Conservation (phyloP, 2,329 filamentous ascomycete species). For the Zymoseptoria crescenta region DNA sequence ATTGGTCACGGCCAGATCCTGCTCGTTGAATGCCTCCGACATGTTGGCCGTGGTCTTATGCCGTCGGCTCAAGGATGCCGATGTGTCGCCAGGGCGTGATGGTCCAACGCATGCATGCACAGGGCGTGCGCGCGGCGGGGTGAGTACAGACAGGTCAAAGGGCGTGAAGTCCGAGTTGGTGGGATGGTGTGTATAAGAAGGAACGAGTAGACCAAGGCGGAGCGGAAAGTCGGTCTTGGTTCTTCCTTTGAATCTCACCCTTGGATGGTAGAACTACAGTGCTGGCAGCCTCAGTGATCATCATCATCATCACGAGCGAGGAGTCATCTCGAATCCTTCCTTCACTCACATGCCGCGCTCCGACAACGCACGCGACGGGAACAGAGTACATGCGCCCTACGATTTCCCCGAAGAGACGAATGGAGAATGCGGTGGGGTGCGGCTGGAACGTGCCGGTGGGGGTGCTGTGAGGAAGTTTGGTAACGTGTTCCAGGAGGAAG, state of each 20-base stretch:
- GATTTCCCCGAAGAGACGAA: background rate
- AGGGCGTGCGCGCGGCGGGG: background rate
- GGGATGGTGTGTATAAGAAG: background rate
- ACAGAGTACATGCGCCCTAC: background rate
- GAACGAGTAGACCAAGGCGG: too few species aligned
- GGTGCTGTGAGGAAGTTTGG: too few species aligned
- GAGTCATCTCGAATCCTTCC: background rate
- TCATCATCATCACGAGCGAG: too few species aligned
- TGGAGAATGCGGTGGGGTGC: background rate
- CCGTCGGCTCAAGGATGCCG: constrained; percentile 1
- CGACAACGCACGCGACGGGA: background rate
- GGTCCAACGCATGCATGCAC: background rate
- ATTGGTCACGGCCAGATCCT: constrained; percentile 8
- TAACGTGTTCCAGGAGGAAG: too few species aligned
- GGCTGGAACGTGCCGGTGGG: too few species aligned
- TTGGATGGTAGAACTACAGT: background rate
- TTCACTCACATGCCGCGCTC: background rate
- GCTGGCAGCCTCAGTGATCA: background rate
- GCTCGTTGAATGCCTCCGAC: constrained; percentile 9
- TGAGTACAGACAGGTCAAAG: constrained; percentile 1
- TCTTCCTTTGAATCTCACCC: background rate
- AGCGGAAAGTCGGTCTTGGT: too few species aligned
- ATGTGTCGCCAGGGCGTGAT: background rate
- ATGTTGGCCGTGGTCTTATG: constrained; percentile 11
- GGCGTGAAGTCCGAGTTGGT: constrained; percentile 4